These are phyloP conservation scores for Berberis thunbergii DNA, from an alignment of 164 flowering plant genomes.

Conservation along the genomic window DNA sequence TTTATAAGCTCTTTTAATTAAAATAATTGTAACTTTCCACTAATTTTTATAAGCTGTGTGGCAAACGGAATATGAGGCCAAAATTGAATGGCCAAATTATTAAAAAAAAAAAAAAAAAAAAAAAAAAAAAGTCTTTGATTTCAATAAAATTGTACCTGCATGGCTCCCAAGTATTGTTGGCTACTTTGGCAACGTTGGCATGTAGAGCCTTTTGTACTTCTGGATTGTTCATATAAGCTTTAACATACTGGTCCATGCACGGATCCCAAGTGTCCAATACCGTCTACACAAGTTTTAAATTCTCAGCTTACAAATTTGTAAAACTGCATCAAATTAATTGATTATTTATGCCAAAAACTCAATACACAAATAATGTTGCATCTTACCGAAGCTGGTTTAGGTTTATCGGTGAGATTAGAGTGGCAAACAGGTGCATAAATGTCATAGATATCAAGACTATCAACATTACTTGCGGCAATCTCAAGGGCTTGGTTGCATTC, in stretches of 20 bases:
- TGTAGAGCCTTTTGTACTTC: slow-evolving; percentile 68
- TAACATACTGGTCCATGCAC: slow-evolving; percentile 44
- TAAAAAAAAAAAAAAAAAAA: too few relatives aligned
- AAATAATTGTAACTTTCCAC: too few relatives aligned
- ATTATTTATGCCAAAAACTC: neutral
- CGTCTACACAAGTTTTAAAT: neutral
- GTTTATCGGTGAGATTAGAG: slow-evolving; percentile 25
- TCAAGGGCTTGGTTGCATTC: neutral
- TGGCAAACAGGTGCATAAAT: slow-evolving; percentile 58
- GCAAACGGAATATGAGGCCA: too few relatives aligned
- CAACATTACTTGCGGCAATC: neutral
- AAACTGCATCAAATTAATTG: neutral
- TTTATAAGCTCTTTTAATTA: too few relatives aligned
- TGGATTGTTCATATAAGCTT: slow-evolving; percentile 42
- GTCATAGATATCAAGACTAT: slow-evolving; percentile 39
- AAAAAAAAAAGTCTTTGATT: too few relatives aligned
- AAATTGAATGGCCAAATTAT: too few relatives aligned
- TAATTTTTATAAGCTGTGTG: too few relatives aligned
- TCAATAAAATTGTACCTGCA: slow-evolving; percentile 17
- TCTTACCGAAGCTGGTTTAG: slow-evolving; percentile 27
- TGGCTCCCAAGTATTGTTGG: slow-evolving; percentile 24
- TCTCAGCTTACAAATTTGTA: neutral
- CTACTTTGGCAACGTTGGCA: slow-evolving; percentile 35
- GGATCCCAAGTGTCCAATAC: slow-evolving; percentile 28
- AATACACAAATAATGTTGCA: neutral